Conservation (phyloP, 768 basidiomycete species). For the Termitomyces sp. region DNA sequence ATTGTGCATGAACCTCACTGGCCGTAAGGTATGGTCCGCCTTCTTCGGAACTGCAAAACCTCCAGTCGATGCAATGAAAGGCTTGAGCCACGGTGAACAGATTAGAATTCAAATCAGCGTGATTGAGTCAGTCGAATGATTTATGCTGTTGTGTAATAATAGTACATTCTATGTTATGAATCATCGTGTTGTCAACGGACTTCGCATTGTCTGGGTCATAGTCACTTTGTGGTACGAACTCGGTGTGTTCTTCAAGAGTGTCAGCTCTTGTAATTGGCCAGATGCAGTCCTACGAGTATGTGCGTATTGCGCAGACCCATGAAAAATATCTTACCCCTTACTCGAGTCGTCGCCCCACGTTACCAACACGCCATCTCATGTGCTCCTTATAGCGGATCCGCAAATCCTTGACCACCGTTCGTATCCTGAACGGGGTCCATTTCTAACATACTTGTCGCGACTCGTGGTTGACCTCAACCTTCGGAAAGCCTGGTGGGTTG, state of each 20-base stretch:
- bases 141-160: neutral
- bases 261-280: constrained; percentile 60
- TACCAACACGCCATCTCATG: constrained; percentile 32
- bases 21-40: neutral
- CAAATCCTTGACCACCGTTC: constrained; percentile 79
- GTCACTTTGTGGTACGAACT: constrained; percentile 71
- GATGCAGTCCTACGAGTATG: constrained; percentile 34
- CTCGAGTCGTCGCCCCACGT: neutral
- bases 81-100: neutral
- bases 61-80: neutral
- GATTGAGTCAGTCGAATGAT: neutral
- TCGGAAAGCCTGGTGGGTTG: constrained; percentile 79
- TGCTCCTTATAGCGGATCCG: constrained; percentile 86
- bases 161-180: constrained; percentile 2
- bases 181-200: constrained; percentile 25
- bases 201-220: constrained; percentile 60
- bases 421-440: constrained; percentile 57
- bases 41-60: neutral
- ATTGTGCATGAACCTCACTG: neutral
- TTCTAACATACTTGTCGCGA: constrained; percentile 58
- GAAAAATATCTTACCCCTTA: neutral
- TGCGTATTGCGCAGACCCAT: constrained; percentile 2
- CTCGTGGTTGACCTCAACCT: constrained; percentile 78
- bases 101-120: neutral
- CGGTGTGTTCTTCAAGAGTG: constrained; percentile 48